Base-by-base conservation (phyloP, 352 stramenopile species). In the Phytophthora cryptogea region DNA sequence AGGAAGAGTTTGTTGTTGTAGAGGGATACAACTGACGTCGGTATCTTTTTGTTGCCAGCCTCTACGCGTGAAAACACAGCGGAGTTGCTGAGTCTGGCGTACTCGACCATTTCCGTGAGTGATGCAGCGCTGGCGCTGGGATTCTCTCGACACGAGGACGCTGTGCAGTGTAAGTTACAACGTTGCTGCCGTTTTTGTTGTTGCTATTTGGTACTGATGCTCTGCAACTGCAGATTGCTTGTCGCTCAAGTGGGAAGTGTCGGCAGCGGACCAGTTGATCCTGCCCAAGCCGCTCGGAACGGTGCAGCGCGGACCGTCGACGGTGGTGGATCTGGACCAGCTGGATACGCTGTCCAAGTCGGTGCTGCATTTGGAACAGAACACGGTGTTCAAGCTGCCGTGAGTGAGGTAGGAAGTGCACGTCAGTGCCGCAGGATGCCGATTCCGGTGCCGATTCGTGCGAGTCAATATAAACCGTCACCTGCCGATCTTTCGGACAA, bases 341-440 rank as follows among this genome's bases (percentile, higher is more conserved):
- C 76, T 90, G 44, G 77, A 90, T 49, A 83, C 66, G 37, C 63
- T 90, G 45, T 80, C 81, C 32, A 70, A 84, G 56, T 80, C 80
- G 28, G 78, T 90, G 64, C 68, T 90, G 39, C 78, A 89, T 68
- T 66, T 90, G 59, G 81, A 90, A 67, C 76, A 89, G 63, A 86
- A 76, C 62, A 90, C 77, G 14, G 52, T 88, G 28, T 48, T 86
- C 35, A 88, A 87, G 62, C 57, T 90, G 16, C 57, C 66, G 27
- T 88, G 56, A 77, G 23, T 86, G 53, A 80, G 16, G 17, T 50
- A 57, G 44, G n/a, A 23, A 54, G n/a, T 26, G 0, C 36, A 44
- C 27, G 7, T 28, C 13, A 5, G 42, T 5, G 27, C 31, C 8
- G 20, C 17, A 8, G 20, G 20, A 23, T 23, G 20, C 20, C 26